These are phyloP conservation scores for Magnolia sinica DNA, from an alignment of 164 flowering plant genomes.

Conservation along the genomic window DNA sequence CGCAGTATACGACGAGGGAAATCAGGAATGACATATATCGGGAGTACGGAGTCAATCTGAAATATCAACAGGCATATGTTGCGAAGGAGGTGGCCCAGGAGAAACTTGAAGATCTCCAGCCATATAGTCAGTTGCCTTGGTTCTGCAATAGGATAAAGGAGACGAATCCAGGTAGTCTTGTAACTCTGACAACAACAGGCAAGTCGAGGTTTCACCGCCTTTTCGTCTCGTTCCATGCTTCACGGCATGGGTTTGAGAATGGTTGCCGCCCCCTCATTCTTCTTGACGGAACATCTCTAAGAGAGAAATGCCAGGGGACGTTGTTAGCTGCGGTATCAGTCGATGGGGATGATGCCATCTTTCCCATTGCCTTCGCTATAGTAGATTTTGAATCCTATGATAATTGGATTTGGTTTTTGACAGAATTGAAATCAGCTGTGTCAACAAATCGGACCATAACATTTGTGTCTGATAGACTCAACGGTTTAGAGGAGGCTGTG, in stretches of 20 bases:
- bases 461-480: constrained; percentile 50
- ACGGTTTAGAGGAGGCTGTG: constrained; percentile 42
- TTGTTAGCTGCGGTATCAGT: constrained; percentile 52
- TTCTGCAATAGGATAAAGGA: constrained; percentile 46
- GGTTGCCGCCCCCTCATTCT: constrained; percentile 62
- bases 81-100: constrained; percentile 44
- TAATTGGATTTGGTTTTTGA: constrained; percentile 67
- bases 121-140: constrained; percentile 45
- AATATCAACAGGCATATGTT: constrained; percentile 46
- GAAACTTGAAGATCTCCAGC: constrained; percentile 44
- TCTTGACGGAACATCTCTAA: constrained; percentile 42
- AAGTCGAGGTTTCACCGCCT: constrained; percentile 43
- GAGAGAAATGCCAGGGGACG: constrained; percentile 55
- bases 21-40: constrained; percentile 37
- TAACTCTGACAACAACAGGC: constrained; percentile 32
- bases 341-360: constrained; percentile 58
- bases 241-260: constrained; percentile 38
- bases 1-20: constrained; percentile 44
- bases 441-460: constrained; percentile 42
- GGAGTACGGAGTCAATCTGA: constrained; percentile 48
- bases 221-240: constrained; percentile 46
- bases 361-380: constrained; percentile 64
- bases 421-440: constrained; percentile 39
- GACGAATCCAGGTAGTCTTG: constrained; percentile 54
- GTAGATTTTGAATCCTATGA: constrained; percentile 50